These are phyloP conservation scores for Leccinum solheimii DNA, from an alignment of 1,284 basidiomycete species.

Conservation along the genomic window DNA sequence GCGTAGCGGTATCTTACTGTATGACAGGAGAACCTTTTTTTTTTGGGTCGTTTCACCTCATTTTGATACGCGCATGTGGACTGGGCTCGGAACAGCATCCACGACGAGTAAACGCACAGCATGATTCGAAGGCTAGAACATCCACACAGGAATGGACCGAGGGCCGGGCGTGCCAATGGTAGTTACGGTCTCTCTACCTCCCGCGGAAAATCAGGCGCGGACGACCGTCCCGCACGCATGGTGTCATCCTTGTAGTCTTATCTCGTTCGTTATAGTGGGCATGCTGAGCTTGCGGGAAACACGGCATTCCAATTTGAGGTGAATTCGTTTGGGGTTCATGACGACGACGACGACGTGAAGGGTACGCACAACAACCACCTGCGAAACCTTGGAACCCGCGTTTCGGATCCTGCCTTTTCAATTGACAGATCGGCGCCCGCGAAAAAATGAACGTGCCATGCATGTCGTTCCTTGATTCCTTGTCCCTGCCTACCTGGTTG, in stretches of 20 bases:
- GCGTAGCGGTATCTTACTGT: not conserved
- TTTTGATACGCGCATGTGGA: not conserved
- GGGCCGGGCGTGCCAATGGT: not conserved
- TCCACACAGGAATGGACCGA: not conserved
- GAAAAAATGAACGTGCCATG: not conserved
- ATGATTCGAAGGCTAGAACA: not conserved
- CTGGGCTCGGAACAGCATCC: constrained; percentile 6
- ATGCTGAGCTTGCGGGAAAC: not conserved
- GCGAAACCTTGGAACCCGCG: not conserved
- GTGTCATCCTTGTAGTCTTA: not conserved
- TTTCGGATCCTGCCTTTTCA: not conserved
- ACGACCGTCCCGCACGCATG: not conserved
- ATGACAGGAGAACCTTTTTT: constrained; percentile 6
- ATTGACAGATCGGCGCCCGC: not conserved
- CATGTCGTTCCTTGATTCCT: not conserved
- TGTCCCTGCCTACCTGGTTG: not conserved
- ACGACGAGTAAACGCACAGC: not conserved
- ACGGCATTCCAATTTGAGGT: not conserved
- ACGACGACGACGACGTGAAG: not conserved
- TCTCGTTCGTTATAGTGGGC: not conserved
- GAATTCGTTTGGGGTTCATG: not conserved
- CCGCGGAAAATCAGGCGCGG: constrained; percentile 9
- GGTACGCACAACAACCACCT: not conserved
- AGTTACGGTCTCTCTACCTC: not conserved
- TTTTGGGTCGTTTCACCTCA: not conserved